Conservation (phyloP, 176 grass and related monocot species). For the Avena atlantica region DNA sequence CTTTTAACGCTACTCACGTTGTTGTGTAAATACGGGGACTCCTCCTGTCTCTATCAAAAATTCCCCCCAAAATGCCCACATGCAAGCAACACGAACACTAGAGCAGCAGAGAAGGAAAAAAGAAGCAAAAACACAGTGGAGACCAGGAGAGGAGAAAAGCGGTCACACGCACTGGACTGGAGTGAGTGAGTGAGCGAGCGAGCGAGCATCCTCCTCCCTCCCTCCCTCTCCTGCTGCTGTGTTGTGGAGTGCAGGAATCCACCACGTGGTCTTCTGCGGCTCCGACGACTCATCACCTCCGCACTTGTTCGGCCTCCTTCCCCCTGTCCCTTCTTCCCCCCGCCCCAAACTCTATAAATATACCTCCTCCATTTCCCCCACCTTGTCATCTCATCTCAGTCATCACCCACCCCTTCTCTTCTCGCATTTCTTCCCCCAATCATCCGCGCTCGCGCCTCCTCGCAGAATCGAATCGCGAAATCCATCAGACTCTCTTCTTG, state of each 20-base stretch:
- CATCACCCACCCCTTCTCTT: background rate
- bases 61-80: too few species aligned
- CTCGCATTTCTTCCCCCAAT: background rate
- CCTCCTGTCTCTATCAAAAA: too few species aligned
- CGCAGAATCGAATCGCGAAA: background rate
- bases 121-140: too few species aligned
- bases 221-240: background rate
- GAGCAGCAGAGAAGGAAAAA: too few species aligned
- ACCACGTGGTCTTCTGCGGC: conserved; percentile 4
- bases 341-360: conserved; percentile 64
- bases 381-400: background rate
- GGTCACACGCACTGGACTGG: background rate
- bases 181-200: background rate
- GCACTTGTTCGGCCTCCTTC: background rate
- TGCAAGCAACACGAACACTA: too few species aligned
- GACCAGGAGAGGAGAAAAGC: background rate
- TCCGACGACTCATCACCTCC: background rate
- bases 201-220: too few species aligned
- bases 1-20: too few species aligned
- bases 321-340: conserved; percentile 10
- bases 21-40: too few species aligned
- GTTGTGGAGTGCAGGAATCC: background rate
- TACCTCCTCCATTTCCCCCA: background rate
- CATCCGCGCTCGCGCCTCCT: background rate
- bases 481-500: background rate